Percentiles rank a stretch among this genome's conserved stretches.
Evolutionary conservation across 345 rosid species (phyloP).

Genomic region (Pugionium cornutum): DNA sequence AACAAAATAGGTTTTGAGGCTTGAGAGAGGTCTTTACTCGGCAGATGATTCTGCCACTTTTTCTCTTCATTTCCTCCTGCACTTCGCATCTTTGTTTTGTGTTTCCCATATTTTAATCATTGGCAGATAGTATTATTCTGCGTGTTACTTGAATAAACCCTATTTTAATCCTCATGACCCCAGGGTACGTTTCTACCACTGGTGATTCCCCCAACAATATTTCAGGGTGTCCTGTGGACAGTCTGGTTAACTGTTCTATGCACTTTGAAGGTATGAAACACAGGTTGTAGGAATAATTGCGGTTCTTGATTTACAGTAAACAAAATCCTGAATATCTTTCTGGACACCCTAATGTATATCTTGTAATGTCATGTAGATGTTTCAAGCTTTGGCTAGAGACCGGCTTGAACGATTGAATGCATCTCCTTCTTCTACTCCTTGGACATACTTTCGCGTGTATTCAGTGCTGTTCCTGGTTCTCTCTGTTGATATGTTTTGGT

Average conservation of each 20-base stretch:
- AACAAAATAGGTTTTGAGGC: conserved; percentile 12
- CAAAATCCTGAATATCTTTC: not conserved
- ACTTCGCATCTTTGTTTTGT: conserved; percentile 11
- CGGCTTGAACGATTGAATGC: conserved; percentile 94
- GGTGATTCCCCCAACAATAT: conserved; percentile 79
- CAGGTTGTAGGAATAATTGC: conserved; percentile 20
- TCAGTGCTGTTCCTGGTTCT: conserved; percentile 78
- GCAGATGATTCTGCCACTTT: conserved; percentile 9
- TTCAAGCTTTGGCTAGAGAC: conserved; percentile 98
- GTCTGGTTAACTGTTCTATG: conserved; percentile 82
- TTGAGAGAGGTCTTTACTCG: conserved; percentile 22
- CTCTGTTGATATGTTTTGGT: conserved; percentile 77
- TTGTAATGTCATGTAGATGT: conserved; percentile 59
- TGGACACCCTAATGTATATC: conserved; percentile 23
- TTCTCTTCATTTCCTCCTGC: conserved; percentile 7
- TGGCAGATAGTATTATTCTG: conserved; percentile 6
- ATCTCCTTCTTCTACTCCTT: conserved; percentile 86
- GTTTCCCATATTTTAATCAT: not conserved
- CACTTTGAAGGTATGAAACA: conserved; percentile 70
- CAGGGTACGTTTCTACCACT: conserved; percentile 92
- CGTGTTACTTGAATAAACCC: conserved; percentile 7
- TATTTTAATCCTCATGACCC: conserved; percentile 6
- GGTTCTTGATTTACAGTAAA: conserved; percentile 23
- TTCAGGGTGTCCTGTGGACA: conserved; percentile 86
- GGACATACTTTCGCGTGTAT: conserved; percentile 89